Conservation (phyloP, 805 yeast species). For the Wickerhamiella allomyrinae region DNA sequence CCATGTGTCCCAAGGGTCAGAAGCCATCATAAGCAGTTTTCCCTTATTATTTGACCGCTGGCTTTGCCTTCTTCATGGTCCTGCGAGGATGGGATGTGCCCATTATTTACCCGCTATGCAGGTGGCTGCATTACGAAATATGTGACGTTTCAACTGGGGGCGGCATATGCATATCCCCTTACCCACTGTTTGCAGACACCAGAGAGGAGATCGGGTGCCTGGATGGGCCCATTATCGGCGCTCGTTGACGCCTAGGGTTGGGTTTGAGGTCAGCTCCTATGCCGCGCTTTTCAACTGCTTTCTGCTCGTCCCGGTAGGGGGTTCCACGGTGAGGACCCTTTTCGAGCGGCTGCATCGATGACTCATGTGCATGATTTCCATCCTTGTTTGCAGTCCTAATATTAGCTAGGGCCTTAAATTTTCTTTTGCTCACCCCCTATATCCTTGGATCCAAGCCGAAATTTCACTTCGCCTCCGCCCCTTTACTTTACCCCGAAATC, state of each 20-base stretch:
- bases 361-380: neutral
- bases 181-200: neutral
- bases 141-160: conserved; percentile 1
- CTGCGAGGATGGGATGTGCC: too few relatives aligned
- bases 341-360: too few relatives aligned
- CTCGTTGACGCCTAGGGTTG: neutral
- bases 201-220: too few relatives aligned
- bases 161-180: neutral
- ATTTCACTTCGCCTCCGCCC: neutral
- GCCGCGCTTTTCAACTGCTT: too few relatives aligned
- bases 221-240: neutral
- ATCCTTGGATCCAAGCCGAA: neutral
- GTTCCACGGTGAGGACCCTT: too few relatives aligned
- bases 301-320: too few relatives aligned
- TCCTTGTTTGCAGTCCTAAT: neutral
- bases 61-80: too few relatives aligned
- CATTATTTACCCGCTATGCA: neutral
- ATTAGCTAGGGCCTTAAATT: too few relatives aligned
- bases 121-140: neutral
- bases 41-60: too few relatives aligned
- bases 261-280: too few relatives aligned
- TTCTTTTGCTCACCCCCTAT: neutral
- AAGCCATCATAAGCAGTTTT: too few relatives aligned
- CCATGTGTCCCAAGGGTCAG: too few relatives aligned
- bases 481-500: neutral